These are phyloP conservation scores for Pseudoturritis turrita DNA, from an alignment of 345 rosid genomes.

Conservation along the genomic window DNA sequence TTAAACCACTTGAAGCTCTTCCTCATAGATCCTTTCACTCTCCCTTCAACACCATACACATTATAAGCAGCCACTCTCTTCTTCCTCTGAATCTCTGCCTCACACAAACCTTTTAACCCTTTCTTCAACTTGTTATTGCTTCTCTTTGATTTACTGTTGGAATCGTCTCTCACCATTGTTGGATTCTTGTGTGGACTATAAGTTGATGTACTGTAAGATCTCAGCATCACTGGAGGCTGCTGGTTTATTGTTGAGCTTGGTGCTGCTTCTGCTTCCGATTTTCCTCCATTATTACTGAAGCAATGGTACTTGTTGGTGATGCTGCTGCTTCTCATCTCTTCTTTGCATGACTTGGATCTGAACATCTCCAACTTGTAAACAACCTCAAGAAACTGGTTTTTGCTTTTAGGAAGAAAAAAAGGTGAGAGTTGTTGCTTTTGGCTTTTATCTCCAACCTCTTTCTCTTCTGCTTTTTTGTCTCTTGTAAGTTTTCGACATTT, in stretches of 20 bases:
- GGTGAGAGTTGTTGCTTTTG: slow-evolving; percentile 37
- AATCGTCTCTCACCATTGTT: slow-evolving; percentile 17
- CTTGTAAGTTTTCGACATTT: slow-evolving; percentile 32
- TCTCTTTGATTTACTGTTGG: slow-evolving; percentile 14
- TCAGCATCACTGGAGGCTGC: slow-evolving; percentile 25
- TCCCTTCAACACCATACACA: slow-evolving; percentile 70
- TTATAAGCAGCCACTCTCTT: slow-evolving; percentile 83
- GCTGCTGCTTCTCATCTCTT: slow-evolving; percentile 22
- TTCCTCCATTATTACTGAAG: neutral
- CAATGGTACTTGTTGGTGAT: slow-evolving; percentile 21
- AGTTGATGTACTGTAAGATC: slow-evolving; percentile 33
- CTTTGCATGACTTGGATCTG: slow-evolving; percentile 37
- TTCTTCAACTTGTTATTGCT: slow-evolving; percentile 6
- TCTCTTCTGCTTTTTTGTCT: slow-evolving; percentile 36
- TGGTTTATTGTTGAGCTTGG: slow-evolving; percentile 15
- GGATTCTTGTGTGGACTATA: slow-evolving; percentile 26
- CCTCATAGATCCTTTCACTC: slow-evolving; percentile 72
- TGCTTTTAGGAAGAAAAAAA: slow-evolving; percentile 40
- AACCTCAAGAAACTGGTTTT: slow-evolving; percentile 1
- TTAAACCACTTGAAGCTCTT: slow-evolving; percentile 92
- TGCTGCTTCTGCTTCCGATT: neutral
- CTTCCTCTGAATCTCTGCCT: slow-evolving; percentile 88
- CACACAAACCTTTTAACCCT: slow-evolving; percentile 51
- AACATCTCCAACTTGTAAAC: slow-evolving; percentile 19
- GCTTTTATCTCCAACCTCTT: slow-evolving; percentile 51